Evolutionary conservation across 2,329 filamentous ascomycete species (phyloP), one percentile per base, ranked within the genome.

Genomic region (Aspergillus flavus): DNA sequence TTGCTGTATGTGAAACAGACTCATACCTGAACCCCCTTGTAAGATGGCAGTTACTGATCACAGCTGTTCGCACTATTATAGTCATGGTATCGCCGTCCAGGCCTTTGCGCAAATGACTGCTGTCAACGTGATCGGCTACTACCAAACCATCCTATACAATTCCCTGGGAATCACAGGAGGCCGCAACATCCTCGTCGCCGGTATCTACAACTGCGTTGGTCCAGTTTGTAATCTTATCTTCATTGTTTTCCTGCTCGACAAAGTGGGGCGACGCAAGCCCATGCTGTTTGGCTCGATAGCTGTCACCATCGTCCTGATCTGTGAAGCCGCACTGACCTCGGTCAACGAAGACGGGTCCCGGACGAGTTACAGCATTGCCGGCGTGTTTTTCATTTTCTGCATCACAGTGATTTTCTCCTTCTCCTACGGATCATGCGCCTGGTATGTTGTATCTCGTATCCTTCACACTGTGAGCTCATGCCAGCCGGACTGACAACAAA

Each of bases 301-400:
- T 12, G 88, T 89, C 52, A 84, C 82, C 11, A 76, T 87, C 52
- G 85, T 85, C 0, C 75, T 89, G 0, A 81, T 87, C 66, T 85
- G 87, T 63, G 87, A 90, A 73, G 87, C 85, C 1, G 80, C 77
- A 1, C 82, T 90, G 61, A 87, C 86, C 66, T 84, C 82, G 0
- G 79, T 82, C 62, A 82, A 84, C 56, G 70, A 76, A 4, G 76
- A 81, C 11, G 80, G 81, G 2, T 69, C 70, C 1, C 72, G 75
- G 6, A 68, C 82, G 66, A 76, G 80, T 57, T 74, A 87, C 46
- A 87, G 87, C 52, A 85, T 88, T 45, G 85, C 82, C 0, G 87
- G 86, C 14, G 86, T 90, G 21, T 87, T 87, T 68, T 90, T 90
- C 76, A 75, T 91, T n/a, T 90, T 90, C 72, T 82, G 82, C 56